phyloP scores from a whole-genome alignment of 1,284 basidiomycete species.

The Cutaneotrichosporon sp. region DNA sequence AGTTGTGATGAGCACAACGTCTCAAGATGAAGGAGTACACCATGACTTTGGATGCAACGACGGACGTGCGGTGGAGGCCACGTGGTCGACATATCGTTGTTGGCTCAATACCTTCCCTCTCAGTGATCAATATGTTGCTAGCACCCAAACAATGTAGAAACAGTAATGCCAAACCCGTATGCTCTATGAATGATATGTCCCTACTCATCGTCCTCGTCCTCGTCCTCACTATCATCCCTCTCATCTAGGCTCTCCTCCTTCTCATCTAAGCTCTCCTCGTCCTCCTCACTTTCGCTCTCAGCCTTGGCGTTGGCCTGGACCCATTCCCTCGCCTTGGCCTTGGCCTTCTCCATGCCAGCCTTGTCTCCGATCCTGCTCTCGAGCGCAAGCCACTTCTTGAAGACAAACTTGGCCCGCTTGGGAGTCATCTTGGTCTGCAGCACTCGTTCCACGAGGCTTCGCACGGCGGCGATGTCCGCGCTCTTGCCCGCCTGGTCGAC shows the following conservation, averaged over 20 bases:
- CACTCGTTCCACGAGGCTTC: slow-evolving; percentile 78
- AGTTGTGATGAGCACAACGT: too few relatives aligned
- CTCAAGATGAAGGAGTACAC: too few relatives aligned
- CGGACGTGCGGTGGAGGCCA: too few relatives aligned
- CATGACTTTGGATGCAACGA: too few relatives aligned
- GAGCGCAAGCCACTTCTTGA: slow-evolving; percentile 95
- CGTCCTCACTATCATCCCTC: background rate
- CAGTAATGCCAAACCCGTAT: too few relatives aligned
- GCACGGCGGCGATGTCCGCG: slow-evolving; percentile 67
- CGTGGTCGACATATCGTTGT: too few relatives aligned
- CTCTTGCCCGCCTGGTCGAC: slow-evolving; percentile 88
- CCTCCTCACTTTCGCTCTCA: slow-evolving; percentile 18
- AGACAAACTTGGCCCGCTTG: slow-evolving; percentile 90
- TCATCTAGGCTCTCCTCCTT: slow-evolving; percentile 8
- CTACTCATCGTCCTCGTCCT: slow-evolving; percentile 1
- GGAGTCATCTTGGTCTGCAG: slow-evolving; percentile 80
- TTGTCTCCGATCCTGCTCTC: slow-evolving; percentile 84
- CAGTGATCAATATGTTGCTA: too few relatives aligned
- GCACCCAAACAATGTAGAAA: too few relatives aligned
- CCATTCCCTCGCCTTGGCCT: slow-evolving; percentile 85
- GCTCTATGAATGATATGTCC: background rate
- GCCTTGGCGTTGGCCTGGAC: slow-evolving; percentile 37
- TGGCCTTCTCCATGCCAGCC: slow-evolving; percentile 72
- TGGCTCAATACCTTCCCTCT: too few relatives aligned
- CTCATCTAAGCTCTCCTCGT: slow-evolving; percentile 19